phyloP scores from a whole-genome alignment of 495 filamentous ascomycete species.

The Talaromyces trachyspermus region DNA sequence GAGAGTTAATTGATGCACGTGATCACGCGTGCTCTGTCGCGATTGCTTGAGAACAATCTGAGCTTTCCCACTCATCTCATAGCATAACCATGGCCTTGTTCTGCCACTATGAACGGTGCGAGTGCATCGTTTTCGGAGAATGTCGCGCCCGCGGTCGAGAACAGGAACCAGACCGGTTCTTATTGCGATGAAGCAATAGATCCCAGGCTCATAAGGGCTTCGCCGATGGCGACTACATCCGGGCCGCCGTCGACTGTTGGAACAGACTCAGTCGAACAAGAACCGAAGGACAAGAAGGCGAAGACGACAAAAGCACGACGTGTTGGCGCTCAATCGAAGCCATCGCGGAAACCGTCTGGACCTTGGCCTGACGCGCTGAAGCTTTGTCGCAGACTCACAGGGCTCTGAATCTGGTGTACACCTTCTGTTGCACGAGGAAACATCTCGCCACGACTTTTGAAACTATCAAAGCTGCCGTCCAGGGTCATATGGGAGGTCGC shows the following conservation, averaged over 20 bases:
- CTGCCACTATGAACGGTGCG: neutral
- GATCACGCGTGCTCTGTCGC: conserved; percentile 10
- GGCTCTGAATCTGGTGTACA: conserved; percentile 87
- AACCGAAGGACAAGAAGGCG: neutral
- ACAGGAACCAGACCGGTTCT: too few relatives aligned
- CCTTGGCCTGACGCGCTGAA: conserved; percentile 74
- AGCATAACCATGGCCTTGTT: neutral
- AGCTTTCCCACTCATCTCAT: neutral
- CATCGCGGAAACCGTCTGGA: conserved; percentile 25
- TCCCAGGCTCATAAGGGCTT: too few relatives aligned
- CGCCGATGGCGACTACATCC: too few relatives aligned
- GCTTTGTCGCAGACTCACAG: conserved; percentile 68
- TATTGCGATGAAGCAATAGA: too few relatives aligned
- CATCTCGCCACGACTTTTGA: conserved; percentile 87
- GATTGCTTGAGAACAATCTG: neutral
- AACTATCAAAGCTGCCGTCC: conserved; percentile 76
- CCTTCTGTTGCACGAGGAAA: conserved; percentile 88
- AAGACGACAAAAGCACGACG: neutral
- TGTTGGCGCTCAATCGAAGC: neutral
- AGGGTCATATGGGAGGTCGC: conserved; percentile 64
- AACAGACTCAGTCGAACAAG: neutral
- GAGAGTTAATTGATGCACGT: conserved; percentile 13
- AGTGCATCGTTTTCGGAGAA: too few relatives aligned
- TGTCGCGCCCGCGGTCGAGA: too few relatives aligned
- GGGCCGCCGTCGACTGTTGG: too few relatives aligned